A percentile compares a stretch with the other conserved stretches of the same genome.
Conservation (phyloP, 1,139 yeast species). For the Debaryomyces coudertii region DNA sequence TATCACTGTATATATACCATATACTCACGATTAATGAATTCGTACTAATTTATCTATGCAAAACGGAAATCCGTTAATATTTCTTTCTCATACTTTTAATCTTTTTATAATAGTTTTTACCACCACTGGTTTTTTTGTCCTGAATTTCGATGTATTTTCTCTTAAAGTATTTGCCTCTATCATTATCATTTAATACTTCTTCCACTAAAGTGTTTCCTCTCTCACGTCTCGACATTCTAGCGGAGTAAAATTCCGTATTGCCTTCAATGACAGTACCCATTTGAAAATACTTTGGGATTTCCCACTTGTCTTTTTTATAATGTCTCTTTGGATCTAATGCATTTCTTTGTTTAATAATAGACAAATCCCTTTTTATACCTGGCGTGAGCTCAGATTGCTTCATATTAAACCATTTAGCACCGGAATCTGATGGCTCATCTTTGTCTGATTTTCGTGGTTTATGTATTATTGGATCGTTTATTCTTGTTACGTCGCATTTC, state of each 20-base stretch:
- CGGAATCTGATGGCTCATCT: slow-evolving; percentile 38
- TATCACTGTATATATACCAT: slow-evolving; percentile 2
- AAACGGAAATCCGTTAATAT: slow-evolving; percentile 26
- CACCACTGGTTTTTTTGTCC: slow-evolving; percentile 72
- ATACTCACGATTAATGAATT: slow-evolving; percentile 9
- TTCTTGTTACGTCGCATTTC: slow-evolving; percentile 29
- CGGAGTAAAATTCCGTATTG: slow-evolving; percentile 73
- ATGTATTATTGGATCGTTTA: slow-evolving; percentile 55
- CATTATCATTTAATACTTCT: slow-evolving; percentile 76
- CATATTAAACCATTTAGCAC: slow-evolving; percentile 79
- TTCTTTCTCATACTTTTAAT: slow-evolving; percentile 63
- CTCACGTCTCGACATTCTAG: slow-evolving; percentile 69
- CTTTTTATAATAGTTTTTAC: slow-evolving; percentile 67
- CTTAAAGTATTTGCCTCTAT: slow-evolving; percentile 76
- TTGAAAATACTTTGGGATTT: slow-evolving; percentile 78
- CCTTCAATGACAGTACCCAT: slow-evolving; percentile 89
- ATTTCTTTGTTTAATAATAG: slow-evolving; percentile 79
- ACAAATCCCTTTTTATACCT: slow-evolving; percentile 72
- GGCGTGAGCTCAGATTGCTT: slow-evolving; percentile 80
- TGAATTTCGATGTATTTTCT: slow-evolving; percentile 84
- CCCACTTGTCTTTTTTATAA: slow-evolving; percentile 86
- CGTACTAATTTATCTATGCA: slow-evolving; percentile 4
- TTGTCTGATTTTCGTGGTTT: slow-evolving; percentile 20
- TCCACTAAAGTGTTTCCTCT: slow-evolving; percentile 80
- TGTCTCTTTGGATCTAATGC: slow-evolving; percentile 96